These are phyloP conservation scores for Ophiostoma sp. DNA, from an alignment of 2,329 filamentous ascomycete genomes.

Conservation along the genomic window DNA sequence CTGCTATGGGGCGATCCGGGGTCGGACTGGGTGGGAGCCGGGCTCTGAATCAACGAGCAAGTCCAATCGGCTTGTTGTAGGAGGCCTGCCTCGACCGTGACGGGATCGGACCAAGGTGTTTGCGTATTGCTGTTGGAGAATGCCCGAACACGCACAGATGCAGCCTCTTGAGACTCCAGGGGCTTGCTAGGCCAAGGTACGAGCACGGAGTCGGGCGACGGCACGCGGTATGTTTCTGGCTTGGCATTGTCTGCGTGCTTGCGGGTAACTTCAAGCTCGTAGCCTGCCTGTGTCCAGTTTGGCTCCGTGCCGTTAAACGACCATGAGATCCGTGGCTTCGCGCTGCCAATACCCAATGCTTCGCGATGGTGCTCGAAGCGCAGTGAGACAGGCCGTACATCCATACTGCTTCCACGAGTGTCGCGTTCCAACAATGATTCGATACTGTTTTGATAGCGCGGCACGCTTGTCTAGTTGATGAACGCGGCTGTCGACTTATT, in stretches of 20 bases:
- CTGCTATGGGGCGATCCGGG: background rate
- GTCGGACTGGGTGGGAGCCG: background rate
- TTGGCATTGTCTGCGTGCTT: background rate
- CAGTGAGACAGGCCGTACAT: background rate
- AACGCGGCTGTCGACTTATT: background rate
- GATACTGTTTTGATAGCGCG: too few relatives aligned
- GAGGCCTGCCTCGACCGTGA: background rate
- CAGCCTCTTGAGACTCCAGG: background rate
- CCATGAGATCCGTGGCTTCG: slow-evolving; percentile 5
- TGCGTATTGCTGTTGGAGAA: background rate
- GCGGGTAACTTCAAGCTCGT: background rate
- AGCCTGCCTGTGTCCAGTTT: background rate
- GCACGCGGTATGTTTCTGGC: background rate
- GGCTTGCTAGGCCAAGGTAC: background rate
- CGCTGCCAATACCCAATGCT: background rate
- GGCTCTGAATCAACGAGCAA: background rate
- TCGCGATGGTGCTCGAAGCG: slow-evolving; percentile 3
- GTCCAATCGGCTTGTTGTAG: background rate
- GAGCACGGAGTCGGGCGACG: background rate
- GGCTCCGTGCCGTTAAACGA: background rate
- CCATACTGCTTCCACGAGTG: background rate
- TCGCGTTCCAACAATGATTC: too few relatives aligned
- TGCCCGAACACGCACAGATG: background rate
- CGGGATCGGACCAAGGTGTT: background rate
- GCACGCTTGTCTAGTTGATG: background rate